A percentile compares a stretch with the other conserved stretches of the same genome.
Conservation (phyloP, 495 filamentous ascomycete genomes). For the Hypoxylon rickii region DNA sequence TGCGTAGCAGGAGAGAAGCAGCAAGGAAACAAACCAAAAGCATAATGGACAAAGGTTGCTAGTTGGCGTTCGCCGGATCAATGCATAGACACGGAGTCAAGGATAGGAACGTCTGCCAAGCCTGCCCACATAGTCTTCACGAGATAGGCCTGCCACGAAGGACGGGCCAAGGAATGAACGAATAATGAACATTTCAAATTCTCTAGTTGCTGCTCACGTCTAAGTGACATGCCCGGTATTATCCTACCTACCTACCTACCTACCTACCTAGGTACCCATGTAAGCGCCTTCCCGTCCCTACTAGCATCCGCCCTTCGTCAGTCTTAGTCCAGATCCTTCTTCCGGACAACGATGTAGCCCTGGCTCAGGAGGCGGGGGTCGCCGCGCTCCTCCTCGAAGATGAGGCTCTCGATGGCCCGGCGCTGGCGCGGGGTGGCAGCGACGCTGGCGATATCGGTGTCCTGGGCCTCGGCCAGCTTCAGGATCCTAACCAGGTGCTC, state of each 20-base stretch:
- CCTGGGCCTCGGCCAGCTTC: constrained; percentile 41
- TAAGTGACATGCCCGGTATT: too few relatives aligned
- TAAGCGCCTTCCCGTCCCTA: too few relatives aligned
- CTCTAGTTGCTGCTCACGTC: too few relatives aligned
- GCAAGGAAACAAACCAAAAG: constrained; percentile 14
- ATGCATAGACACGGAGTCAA: constrained; percentile 29
- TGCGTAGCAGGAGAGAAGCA: neutral
- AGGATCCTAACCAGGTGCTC: constrained; percentile 50
- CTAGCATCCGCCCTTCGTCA: neutral
- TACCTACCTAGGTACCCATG: too few relatives aligned
- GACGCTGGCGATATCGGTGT: constrained; percentile 33
- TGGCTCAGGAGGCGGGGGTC: constrained; percentile 45
- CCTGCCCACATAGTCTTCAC: too few relatives aligned
- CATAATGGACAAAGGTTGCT: constrained; percentile 1
- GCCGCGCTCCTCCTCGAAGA: constrained; percentile 49
- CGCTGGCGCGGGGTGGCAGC: constrained; percentile 32
- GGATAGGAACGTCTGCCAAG: constrained; percentile 17
- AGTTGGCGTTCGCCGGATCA: constrained; percentile 27
- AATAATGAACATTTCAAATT: neutral
- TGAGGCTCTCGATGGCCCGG: constrained; percentile 43
- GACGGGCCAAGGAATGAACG: too few relatives aligned
- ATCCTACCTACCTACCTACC: too few relatives aligned
- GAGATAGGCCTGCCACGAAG: too few relatives aligned
- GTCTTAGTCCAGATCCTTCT: constrained; percentile 46
- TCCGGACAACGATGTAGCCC: constrained; percentile 53